Evolutionary conservation across 495 filamentous ascomycete species (phyloP).

Genomic region (Lentithecium fluviatile): DNA sequence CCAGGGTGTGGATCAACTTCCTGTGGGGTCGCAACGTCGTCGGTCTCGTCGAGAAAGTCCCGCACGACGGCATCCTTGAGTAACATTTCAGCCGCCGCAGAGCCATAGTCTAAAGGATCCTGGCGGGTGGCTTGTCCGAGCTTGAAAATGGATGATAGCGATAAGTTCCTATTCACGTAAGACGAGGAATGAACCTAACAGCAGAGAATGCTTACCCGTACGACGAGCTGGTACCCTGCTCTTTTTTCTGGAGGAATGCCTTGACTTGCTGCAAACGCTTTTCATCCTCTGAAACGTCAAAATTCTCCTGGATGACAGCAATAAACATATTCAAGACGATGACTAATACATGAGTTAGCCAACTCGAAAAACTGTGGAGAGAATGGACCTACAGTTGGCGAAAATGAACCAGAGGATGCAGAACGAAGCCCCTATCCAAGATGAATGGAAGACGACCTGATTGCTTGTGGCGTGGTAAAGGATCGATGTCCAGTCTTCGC

Average conservation of each 20-base stretch:
- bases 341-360: conserved; percentile 42
- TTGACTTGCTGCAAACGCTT: conserved; percentile 95
- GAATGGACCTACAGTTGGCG: conserved; percentile 62
- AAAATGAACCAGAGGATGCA: conserved; percentile 95
- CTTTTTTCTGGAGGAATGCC: conserved; percentile 87
- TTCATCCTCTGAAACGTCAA: conserved; percentile 98
- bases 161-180: conserved; percentile 61
- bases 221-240: conserved; percentile 58
- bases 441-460: conserved; percentile 59
- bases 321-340: conserved; percentile 99
- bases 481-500: conserved; percentile 90
- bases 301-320: conserved; percentile 99
- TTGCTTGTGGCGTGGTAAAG: conserved; percentile 78
- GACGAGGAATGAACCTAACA: not conserved
- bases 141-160: conserved; percentile 83
- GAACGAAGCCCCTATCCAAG: conserved; percentile 95
- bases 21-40: conserved; percentile 16
- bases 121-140: conserved; percentile 67
- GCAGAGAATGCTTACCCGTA: conserved; percentile 34
- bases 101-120: conserved; percentile 85
- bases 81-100: conserved; percentile 88
- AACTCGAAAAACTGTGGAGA: not conserved
- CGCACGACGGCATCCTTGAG: conserved; percentile 90
- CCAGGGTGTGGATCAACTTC: conserved; percentile 26
- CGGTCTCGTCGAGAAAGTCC: conserved; percentile 85